Evolutionary conservation across 2,329 filamentous ascomycete genomes (phyloP), one percentile per base, ranked within the genome.

Genomic region (Aspergillus sp.): DNA sequence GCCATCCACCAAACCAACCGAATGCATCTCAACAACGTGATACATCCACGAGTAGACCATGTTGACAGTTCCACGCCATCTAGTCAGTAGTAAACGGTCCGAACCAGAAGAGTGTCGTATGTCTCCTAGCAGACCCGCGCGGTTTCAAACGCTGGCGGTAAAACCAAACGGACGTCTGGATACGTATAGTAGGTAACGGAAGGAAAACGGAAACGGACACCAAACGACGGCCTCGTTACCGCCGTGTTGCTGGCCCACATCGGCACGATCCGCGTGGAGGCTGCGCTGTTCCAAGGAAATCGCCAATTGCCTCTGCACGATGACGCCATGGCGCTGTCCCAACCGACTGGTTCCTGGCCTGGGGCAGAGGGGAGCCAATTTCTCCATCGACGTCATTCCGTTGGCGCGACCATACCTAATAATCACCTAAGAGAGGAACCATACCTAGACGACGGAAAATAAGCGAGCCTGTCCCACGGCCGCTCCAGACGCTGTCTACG

Each of bases 221-320:
- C 35, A 49, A 46, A 52, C n/a, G 33, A 41, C 41, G 17, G 42
- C 46, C 35, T 47, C 49, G 44, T 47, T 17, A 20, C 22, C 26
- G 10, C 49, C 46, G 24, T n/a, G 45, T 24, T 22, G 5, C 19
- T 41, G 52, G 32, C 45, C 50, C 55, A 53, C 53, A 54, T 38
- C 60, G 59, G 60, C 55, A 62, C 57, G 57, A 61, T 52, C 60
- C 60, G 60, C 46, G 53, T 56, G 51, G 50, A 35, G 52, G 22
- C 44, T 19, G 24, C 19, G 14, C 14, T 38, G 33, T 44, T 47
- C 42, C 45, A 43, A 36, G 45, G 47, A 51, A 52, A 46, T 13
- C 20, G 33, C 2, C 8, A 11, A 22, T 11, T 32, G 10, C 2
- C 19, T 36, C 9, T 38, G 26, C 24, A 13, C 17, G 24, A 49